Base-by-base conservation (phyloP, 2,329 filamentous ascomycete species). In the Penicillium brevicompactum region DNA sequence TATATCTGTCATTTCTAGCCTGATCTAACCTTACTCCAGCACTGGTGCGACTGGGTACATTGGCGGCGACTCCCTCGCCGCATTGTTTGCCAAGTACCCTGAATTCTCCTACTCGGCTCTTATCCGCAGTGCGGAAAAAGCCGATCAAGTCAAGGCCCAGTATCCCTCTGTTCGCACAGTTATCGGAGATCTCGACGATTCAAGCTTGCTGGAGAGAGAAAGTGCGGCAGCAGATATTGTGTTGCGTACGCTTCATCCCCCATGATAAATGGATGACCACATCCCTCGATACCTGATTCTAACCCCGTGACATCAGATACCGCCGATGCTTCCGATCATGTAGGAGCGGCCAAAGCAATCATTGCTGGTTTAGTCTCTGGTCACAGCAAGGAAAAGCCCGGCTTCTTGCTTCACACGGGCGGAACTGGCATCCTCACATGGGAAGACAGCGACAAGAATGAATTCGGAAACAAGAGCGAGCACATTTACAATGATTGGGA, bases 121-220 rank as follows among this genome's bases (percentile, higher is more conserved):
- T 2, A 68, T 79, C 16, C 74, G 76, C 45, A 72, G 69, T 32
- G 63, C 64, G 7, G 67, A 72, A 14, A 74, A 75, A 51, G 75
- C 72, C 41, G 62, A 68, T 24, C 63, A 71, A 31, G 64, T 77
- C 8, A 69, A 67, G 5, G 61, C 62, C 18, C 57, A 65, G 22
- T 84, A 79, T 55, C 73, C 82, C 3, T 76, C 74, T 5, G 68
- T 81, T 48, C 73, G 73, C 13, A 72, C 84, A n/a, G 79, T 84
- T 1, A 78, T 82, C 53, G 82, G 83, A 24, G 74, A 76, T 46
- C 72, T 82, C 3, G 78, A 83, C 42, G 74, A 75, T 53, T 65
- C 68, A 2, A 68, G 74, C 1, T 51, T 82, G 3, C 59, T 84
- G 1, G 71, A 78, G 31, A 67, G 74, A 31, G 78, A 81, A 55